Evolutionary conservation across 805 yeast genomes (phyloP).

Genomic region (Candida maltosa): DNA sequence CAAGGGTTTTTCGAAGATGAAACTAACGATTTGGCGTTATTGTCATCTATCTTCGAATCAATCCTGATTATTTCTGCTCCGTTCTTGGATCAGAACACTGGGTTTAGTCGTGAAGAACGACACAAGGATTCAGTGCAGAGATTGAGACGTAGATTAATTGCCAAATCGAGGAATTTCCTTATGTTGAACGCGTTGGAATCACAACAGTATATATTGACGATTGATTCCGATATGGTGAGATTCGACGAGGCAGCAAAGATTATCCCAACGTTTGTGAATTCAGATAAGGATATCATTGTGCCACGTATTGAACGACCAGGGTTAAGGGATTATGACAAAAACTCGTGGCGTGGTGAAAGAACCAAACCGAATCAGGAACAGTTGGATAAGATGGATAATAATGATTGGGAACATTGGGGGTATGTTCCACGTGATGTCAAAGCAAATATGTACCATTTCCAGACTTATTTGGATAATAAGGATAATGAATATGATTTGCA

Average conservation of each 20-base stretch:
- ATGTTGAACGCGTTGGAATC: slow-evolving; percentile 21
- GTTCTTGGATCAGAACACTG: slow-evolving; percentile 22
- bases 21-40: slow-evolving; percentile 2
- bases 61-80: slow-evolving; percentile 32
- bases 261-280: slow-evolving; percentile 20
- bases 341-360: slow-evolving; percentile 40
- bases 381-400: slow-evolving; percentile 20
- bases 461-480: slow-evolving; percentile 12
- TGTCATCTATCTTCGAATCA: slow-evolving; percentile 9
- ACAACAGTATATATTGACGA: slow-evolving; percentile 31
- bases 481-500: slow-evolving; percentile 6
- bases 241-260: slow-evolving; percentile 22
- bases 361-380: slow-evolving; percentile 28
- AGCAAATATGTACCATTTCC: slow-evolving; percentile 27
- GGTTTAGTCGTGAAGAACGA: slow-evolving; percentile 16
- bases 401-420: slow-evolving; percentile 27
- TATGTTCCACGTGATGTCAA: slow-evolving; percentile 32
- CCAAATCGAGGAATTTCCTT: slow-evolving; percentile 34
- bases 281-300: slow-evolving; percentile 32
- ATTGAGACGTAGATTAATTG: slow-evolving; percentile 31
- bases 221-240: slow-evolving; percentile 33
- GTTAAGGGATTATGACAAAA: slow-evolving; percentile 32
- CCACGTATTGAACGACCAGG: slow-evolving; percentile 29
- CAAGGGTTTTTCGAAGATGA: slow-evolving; percentile 14
- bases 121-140: slow-evolving; percentile 29